phyloP scores from a whole-genome alignment of 441 rosid genomes.

The Macaranga tanarius region DNA sequence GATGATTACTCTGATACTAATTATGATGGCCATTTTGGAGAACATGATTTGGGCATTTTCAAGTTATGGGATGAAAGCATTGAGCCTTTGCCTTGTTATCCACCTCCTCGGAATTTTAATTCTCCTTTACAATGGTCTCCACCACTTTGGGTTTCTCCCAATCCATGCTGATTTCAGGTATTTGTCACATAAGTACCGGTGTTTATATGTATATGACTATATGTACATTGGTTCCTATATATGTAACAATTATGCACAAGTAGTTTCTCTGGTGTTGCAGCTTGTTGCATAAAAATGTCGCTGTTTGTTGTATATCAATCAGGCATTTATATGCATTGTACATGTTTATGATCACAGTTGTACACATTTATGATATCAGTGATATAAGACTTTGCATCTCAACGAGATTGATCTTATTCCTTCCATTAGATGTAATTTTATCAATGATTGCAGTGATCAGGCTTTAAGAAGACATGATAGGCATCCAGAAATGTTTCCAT shows the following conservation, averaged over 20 bases:
- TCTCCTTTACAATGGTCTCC: conserved; percentile 33
- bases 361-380: neutral
- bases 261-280: neutral
- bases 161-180: conserved; percentile 37
- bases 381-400: neutral
- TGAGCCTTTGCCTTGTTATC: conserved; percentile 45
- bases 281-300: conserved; percentile 13
- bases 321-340: neutral
- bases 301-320: neutral
- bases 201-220: conserved; percentile 6
- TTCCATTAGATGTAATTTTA: neutral
- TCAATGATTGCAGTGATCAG: neutral
- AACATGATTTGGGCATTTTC: conserved; percentile 56
- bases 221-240: neutral
- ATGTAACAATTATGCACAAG: neutral
- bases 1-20: conserved; percentile 53
- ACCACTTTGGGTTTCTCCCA: conserved; percentile 60
- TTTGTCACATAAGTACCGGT: conserved; percentile 11
- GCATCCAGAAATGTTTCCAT: neutral
- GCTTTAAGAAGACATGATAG: neutral
- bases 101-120: conserved; percentile 5
- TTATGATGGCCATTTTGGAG: conserved; percentile 40
- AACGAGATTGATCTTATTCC: neutral
- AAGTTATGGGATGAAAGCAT: conserved; percentile 41
- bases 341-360: neutral